Evolutionary conservation across 306 rosid genomes (phyloP).

Genomic region (Albizia julibrissin): DNA sequence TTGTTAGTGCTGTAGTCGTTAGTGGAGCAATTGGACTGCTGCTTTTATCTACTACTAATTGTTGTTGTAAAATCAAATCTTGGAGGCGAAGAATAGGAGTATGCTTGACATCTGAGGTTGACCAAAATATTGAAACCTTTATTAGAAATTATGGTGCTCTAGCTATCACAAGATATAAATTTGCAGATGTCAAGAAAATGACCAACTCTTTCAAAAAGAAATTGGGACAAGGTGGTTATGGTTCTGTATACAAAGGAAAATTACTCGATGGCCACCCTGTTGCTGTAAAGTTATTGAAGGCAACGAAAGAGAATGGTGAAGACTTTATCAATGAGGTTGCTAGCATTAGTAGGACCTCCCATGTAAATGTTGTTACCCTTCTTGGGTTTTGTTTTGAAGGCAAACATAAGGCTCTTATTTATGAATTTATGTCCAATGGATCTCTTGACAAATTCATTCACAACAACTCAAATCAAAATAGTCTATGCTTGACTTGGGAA

Average conservation of each 20-base stretch:
- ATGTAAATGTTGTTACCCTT: slow-evolving; percentile 48
- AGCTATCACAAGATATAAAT: slow-evolving; percentile 40
- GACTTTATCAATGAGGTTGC: slow-evolving; percentile 55
- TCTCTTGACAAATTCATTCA: slow-evolving; percentile 51
- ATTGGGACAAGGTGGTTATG: slow-evolving; percentile 54
- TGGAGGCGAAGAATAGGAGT: not conserved
- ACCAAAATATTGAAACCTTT: slow-evolving; percentile 41
- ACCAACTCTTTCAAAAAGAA: slow-evolving; percentile 41
- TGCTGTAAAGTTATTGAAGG: slow-evolving; percentile 48
- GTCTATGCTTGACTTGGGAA: not conserved
- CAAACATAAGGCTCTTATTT: slow-evolving; percentile 44
- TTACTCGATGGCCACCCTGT: not conserved
- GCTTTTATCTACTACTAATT: not conserved
- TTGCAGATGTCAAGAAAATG: slow-evolving; percentile 40
- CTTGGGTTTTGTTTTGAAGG: slow-evolving; percentile 47
- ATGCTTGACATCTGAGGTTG: not conserved
- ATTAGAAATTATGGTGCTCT: slow-evolving; percentile 32
- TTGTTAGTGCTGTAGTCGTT: not conserved
- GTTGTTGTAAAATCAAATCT: not conserved
- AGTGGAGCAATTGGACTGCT: not conserved
- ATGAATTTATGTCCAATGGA: slow-evolving; percentile 56
- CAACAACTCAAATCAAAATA: not conserved
- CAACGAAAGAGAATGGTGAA: slow-evolving; percentile 46
- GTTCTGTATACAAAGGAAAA: not conserved
- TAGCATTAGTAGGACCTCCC: slow-evolving; percentile 56